These are phyloP conservation scores for Nannochloris sp. DNA, from an alignment of 139 green algal genomes.

Conservation along the genomic window DNA sequence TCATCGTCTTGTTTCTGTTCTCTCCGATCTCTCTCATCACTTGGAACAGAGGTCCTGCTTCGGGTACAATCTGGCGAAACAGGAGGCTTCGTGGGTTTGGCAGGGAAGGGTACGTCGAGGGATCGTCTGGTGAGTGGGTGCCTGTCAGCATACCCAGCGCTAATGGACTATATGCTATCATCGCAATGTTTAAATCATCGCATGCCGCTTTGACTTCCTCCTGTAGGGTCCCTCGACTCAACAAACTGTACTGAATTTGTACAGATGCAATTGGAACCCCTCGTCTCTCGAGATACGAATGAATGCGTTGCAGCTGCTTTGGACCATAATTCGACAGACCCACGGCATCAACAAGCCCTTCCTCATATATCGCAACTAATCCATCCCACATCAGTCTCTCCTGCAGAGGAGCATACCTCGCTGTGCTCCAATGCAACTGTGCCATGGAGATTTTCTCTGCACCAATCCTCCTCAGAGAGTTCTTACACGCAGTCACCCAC, in stretches of 20 bases:
- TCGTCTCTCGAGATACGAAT: conserved; percentile 46
- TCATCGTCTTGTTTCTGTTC: conserved; percentile 49
- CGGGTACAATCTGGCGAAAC: conserved; percentile 76
- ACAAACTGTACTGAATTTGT: conserved; percentile 85
- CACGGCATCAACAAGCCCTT: conserved; percentile 66
- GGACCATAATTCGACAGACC: conserved; percentile 64
- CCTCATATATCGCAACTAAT: conserved; percentile 51
- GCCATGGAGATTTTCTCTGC: conserved; percentile 57
- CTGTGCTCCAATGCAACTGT: conserved; percentile 82
- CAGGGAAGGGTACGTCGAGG: conserved; percentile 29
- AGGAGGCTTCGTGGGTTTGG: conserved; percentile 60
- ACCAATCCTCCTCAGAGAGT: conserved; percentile 40
- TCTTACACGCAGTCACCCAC: conserved; percentile 55
- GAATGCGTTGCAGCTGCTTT: conserved; percentile 56
- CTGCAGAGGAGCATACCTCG: conserved; percentile 78
- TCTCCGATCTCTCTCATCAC: conserved; percentile 52
- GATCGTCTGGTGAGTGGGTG: conserved; percentile 53
- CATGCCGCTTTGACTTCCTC: conserved; percentile 49
- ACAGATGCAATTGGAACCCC: conserved; percentile 67
- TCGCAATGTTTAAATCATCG: conserved; percentile 74
- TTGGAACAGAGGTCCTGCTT: conserved; percentile 46
- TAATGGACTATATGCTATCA: conserved; percentile 92
- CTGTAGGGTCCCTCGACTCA: conserved; percentile 59
- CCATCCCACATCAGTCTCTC: conserved; percentile 68
- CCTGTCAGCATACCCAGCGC: conserved; percentile 73